These are phyloP conservation scores for Clonostachys byssicola DNA, from an alignment of 2,329 filamentous ascomycete species.

Conservation along the genomic window DNA sequence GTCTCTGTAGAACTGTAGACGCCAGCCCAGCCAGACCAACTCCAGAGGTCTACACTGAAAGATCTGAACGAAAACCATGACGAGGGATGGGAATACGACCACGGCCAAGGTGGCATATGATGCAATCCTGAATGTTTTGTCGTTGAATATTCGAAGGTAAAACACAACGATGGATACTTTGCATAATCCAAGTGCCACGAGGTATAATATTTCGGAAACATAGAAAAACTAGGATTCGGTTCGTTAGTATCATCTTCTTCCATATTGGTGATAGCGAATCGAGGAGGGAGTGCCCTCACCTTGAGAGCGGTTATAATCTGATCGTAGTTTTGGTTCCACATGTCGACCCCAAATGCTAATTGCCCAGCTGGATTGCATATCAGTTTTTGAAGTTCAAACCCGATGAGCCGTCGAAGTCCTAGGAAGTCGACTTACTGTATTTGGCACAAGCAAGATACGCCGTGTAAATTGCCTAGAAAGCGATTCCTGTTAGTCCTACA, in stretches of 20 bases:
- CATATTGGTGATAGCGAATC: not conserved
- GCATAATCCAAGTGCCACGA: conserved; percentile 27
- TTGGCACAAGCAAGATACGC: conserved; percentile 22
- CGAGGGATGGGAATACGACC: conserved; percentile 24
- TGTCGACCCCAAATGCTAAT: conserved; percentile 26
- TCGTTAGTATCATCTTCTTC: no score
- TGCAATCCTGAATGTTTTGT: conserved; percentile 17
- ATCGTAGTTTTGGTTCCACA: conserved; percentile 24
- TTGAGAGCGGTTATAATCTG: conserved; percentile 21
- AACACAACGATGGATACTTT: conserved; percentile 31
- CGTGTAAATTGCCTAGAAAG: conserved; percentile 11
- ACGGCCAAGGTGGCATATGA: conserved; percentile 24
- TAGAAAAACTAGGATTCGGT: conserved; percentile 14
- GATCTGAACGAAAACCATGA: conserved; percentile 28
- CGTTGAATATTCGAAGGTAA: conserved; percentile 30
- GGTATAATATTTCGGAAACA: conserved; percentile 25
- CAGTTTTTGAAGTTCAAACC: no score
- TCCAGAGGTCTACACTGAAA: conserved; percentile 33
- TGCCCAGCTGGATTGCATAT: conserved; percentile 4
- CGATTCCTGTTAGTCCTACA: no score
- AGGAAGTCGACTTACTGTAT: conserved; percentile 4
- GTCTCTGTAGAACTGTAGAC: not conserved
- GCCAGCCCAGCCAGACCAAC: conserved; percentile 23
- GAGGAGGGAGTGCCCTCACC: conserved; percentile 6
- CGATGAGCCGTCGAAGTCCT: no score